Conservation (phyloP, 2,329 filamentous ascomycete genomes). For the Colletotrichum tropicale region DNA sequence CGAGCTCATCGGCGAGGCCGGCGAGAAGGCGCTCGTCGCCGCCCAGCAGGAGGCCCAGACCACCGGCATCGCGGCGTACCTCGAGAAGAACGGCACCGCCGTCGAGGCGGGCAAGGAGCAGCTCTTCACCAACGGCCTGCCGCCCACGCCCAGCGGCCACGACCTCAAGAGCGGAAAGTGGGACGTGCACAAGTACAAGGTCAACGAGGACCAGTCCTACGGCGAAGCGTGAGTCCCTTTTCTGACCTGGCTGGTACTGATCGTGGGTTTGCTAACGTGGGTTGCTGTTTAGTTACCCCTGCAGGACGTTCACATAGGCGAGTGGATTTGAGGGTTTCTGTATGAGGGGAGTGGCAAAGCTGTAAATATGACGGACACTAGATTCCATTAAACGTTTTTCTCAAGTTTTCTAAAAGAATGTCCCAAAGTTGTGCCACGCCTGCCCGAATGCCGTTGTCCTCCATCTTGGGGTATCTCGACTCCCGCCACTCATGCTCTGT, state of each 20-base stretch:
- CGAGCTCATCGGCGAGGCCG: conserved; percentile 72
- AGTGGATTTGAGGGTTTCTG: conserved; percentile 24
- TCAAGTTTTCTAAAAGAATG: neutral
- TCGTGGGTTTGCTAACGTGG: conserved; percentile 32
- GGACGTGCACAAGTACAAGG: conserved; percentile 71
- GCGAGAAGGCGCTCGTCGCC: conserved; percentile 71
- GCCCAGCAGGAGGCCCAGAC: conserved; percentile 77
- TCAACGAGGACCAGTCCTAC: conserved; percentile 74
- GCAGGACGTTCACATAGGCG: conserved; percentile 63
- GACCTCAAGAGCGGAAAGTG: conserved; percentile 57
- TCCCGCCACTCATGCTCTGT: too few relatives aligned
- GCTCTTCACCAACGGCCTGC: conserved; percentile 78
- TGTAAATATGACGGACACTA: conserved; percentile 34
- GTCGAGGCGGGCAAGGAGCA: conserved; percentile 55
- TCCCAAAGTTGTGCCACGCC: neutral
- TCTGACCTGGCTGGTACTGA: neutral
- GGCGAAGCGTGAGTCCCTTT: conserved; percentile 62
- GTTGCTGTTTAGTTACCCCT: conserved; percentile 58
- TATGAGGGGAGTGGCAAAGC: conserved; percentile 22
- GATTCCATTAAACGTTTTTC: conserved; percentile 26
- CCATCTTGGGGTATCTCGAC: neutral
- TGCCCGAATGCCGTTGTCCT: neutral
- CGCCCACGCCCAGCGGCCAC: conserved; percentile 82
- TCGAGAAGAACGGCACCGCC: conserved; percentile 65
- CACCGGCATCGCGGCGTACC: conserved; percentile 72